These are phyloP conservation scores for Wickerhamomyces sydowiorum DNA, from an alignment of 805 yeast species.

Conservation along the genomic window DNA sequence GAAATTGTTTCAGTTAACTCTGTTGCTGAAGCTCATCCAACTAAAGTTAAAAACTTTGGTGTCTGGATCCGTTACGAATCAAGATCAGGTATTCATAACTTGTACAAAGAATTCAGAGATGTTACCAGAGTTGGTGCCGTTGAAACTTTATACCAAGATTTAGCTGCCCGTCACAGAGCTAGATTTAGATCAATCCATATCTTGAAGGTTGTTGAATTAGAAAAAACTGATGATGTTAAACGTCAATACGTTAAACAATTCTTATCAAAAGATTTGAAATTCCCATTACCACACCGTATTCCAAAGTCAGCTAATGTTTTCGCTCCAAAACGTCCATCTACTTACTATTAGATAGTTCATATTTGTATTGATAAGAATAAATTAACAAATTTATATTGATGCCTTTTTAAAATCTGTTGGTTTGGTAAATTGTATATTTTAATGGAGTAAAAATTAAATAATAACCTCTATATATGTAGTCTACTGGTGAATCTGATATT, in stretches of 20 bases:
- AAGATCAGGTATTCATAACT: conserved; percentile 99
- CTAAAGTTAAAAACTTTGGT: conserved; percentile 99
- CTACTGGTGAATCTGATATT: too few species aligned
- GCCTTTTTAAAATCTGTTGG: conserved; percentile 2
- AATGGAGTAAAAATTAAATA: not conserved
- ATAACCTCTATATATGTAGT: not conserved
- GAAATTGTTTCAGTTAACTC: conserved; percentile 92
- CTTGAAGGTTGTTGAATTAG: conserved; percentile 98
- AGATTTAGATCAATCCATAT: conserved; percentile 99
- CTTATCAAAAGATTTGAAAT: conserved; percentile 90
- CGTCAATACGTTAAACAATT: conserved; percentile 99
- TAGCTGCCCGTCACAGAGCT: conserved; percentile 99
- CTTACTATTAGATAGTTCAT: conserved; percentile 73
- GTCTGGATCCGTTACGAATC: conserved; percentile 99
- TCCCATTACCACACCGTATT: conserved; percentile 99
- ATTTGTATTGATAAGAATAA: not conserved
- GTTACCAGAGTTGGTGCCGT: conserved; percentile 99
- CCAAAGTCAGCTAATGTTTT: conserved; percentile 83
- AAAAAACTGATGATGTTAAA: conserved; percentile 96
- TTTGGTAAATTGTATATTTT: conserved; percentile 7
- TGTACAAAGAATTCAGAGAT: conserved; percentile 99
- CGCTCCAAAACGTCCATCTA: conserved; percentile 92
- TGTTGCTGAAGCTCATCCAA: conserved; percentile 93
- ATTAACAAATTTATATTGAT: conserved; percentile 3
- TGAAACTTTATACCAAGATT: conserved; percentile 97